Evolutionary conservation across 2,329 filamentous ascomycete species (phyloP).

Genomic region (Microdochium trichocladiopsis): DNA sequence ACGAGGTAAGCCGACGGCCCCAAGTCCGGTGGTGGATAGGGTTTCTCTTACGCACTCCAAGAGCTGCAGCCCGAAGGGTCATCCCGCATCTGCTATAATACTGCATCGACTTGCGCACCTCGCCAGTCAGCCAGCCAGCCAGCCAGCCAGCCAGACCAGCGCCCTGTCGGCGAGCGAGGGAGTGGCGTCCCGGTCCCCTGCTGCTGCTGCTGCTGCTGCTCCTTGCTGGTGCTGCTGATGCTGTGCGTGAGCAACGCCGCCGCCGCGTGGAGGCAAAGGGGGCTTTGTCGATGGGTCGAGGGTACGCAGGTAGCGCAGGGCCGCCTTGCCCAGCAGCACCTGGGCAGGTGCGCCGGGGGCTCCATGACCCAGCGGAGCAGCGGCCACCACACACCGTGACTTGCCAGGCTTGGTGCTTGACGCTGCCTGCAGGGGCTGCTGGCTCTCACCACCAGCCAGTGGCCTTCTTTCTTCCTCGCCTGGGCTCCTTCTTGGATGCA

Average conservation of each 20-base stretch:
- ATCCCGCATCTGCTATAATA: background rate
- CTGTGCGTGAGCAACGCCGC: background rate
- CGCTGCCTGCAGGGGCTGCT: too few relatives aligned
- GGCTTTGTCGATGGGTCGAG: background rate
- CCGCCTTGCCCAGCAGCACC: too few relatives aligned
- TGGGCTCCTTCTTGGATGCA: background rate
- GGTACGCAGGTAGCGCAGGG: too few relatives aligned
- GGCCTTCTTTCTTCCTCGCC: too few relatives aligned
- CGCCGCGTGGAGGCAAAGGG: background rate
- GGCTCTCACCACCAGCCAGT: too few relatives aligned
- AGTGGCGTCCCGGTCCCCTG: background rate
- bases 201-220: background rate
- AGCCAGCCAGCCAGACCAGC: background rate
- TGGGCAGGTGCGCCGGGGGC: background rate
- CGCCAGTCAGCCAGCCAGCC: background rate
- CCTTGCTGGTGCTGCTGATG: background rate
- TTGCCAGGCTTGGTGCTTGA: too few relatives aligned
- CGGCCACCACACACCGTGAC: too few relatives aligned
- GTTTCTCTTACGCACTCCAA: background rate
- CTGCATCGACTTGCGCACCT: background rate
- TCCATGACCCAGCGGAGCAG: background rate
- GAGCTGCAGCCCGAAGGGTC: background rate
- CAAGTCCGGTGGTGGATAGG: background rate
- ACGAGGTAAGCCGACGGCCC: background rate
- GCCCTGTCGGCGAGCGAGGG: too few relatives aligned